Base-by-base conservation (phyloP, 768 basidiomycete species). In the Hirschioporus abietinus region DNA sequence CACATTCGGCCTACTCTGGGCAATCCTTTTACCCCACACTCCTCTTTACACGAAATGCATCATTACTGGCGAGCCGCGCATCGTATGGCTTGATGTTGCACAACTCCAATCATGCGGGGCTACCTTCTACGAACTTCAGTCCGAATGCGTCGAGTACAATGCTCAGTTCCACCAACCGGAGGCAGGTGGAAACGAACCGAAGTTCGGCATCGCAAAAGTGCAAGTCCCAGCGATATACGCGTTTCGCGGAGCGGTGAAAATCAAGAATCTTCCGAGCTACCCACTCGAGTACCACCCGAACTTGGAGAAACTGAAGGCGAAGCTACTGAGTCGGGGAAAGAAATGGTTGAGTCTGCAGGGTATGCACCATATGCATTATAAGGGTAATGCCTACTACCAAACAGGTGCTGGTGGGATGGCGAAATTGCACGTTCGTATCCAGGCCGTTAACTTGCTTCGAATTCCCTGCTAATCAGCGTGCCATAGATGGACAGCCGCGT, bases 201-300 rank as follows among this genome's bases (percentile, higher is more conserved):
- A 60, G 23, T 75, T 70, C 63, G 74, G 74, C 2, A 72, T 69
- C 42, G 73, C 74, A 3, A 67, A 69, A 26, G 66, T 75, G 0
- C 71, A 72, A 3, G 69, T 72, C 7, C 20, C 42, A 52, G 15
- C 12, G 12, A 52, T 52, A 52, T 52, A 20, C 15, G 12, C 42
- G 42, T 52, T 52, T 20, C 42, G 42, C 20, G 42, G 42, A 23
- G 42, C 42, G 2, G 42, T 52, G 42, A 52, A 52, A 20, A 52
- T 52, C 12, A 52, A 52, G 42, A 52, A 52, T 52, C 42, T 52
- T 20, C 42, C 42, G 42, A 52, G 42, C 42, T 52, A 52, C 12
- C 42, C 42, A 15, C 42, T 52, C 1, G 4, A 52, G 20, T 52
- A 52, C 12, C 42, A 52, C 20, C 42, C 42, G 20, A 73, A 73